A percentile compares a stretch with the other conserved stretches of the same genome.
phyloP scores from a whole-genome alignment of 768 basidiomycete species.

The Tephrocybe sp. region DNA sequence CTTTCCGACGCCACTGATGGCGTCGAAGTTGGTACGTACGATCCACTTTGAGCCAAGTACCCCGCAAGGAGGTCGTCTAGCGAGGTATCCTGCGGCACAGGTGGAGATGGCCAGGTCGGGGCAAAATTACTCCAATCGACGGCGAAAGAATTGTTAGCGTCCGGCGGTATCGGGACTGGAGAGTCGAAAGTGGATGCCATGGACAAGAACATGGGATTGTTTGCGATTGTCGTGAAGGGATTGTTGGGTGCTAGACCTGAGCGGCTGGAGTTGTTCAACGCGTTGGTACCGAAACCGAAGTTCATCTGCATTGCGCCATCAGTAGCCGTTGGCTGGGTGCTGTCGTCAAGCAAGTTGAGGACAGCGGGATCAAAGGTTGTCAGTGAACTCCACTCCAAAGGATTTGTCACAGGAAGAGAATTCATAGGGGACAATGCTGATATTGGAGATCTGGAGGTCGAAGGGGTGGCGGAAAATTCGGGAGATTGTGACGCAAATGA shows the following conservation, averaged over 20 bases:
- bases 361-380: constrained; percentile 71
- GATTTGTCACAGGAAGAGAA: constrained; percentile 37
- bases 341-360: constrained; percentile 65
- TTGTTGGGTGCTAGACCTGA: constrained; percentile 45
- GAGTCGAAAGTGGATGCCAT: constrained; percentile 61
- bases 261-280: constrained; percentile 7
- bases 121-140: constrained; percentile 48
- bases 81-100: constrained; percentile 33
- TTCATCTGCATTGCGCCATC: constrained; percentile 64
- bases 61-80: constrained; percentile 49
- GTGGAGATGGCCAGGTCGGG: constrained; percentile 43
- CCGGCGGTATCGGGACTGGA: constrained; percentile 24
- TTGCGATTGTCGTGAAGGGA: constrained; percentile 78
- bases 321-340: constrained; percentile 51
- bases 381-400: constrained; percentile 65
- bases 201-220: constrained; percentile 85
- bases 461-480: constrained; percentile 25
- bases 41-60: constrained; percentile 32
- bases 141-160: constrained; percentile 36
- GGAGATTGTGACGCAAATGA: constrained; percentile 28
- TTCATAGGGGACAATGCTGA: constrained; percentile 20
- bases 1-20: constrained; percentile 44
- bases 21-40: constrained; percentile 26
- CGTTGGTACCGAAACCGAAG: constrained; percentile 48
- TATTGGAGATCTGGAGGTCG: constrained; percentile 10